Evolutionary conservation across 1,284 basidiomycete species (phyloP).

Genomic region (Trichosporon ovoides): DNA sequence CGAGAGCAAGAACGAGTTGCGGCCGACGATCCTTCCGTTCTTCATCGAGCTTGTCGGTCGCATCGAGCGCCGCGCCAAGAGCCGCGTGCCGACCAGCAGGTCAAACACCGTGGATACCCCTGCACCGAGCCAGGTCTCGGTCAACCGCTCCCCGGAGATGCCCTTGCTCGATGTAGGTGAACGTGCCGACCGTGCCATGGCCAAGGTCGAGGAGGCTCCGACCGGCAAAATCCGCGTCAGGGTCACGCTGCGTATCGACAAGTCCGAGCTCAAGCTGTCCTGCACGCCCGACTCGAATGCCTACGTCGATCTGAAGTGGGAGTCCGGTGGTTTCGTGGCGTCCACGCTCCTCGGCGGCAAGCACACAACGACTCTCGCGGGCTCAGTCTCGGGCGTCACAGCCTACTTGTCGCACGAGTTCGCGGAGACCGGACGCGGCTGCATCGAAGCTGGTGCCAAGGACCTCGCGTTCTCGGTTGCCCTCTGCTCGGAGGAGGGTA

Average conservation of each 20-base stretch:
- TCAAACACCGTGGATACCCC: background rate
- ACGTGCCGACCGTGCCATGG: constrained; percentile 21
- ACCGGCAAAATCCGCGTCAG: constrained; percentile 36
- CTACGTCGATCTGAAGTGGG: constrained; percentile 76
- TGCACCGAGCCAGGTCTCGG: background rate
- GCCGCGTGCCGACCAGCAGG: background rate
- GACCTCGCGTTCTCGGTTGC: constrained; percentile 41
- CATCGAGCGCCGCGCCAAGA: constrained; percentile 25
- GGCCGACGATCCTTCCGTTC: constrained; percentile 76
- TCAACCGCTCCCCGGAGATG: background rate
- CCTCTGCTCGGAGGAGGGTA: constrained; percentile 15
- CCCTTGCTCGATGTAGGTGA: background rate
- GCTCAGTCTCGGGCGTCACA: constrained; percentile 70
- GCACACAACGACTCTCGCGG: constrained; percentile 62
- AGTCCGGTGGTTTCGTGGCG: constrained; percentile 80
- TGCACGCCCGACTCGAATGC: constrained; percentile 86
- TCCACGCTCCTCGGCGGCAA: constrained; percentile 66
- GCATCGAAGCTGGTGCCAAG: constrained; percentile 41
- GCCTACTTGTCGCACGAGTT: constrained; percentile 67
- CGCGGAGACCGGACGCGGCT: constrained; percentile 36
- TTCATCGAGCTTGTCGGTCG: constrained; percentile 56
- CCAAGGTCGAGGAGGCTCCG: constrained; percentile 14
- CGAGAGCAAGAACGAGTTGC: constrained; percentile 73
- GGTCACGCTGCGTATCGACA: constrained; percentile 80
- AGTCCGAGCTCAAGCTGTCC: constrained; percentile 73